Conservation (phyloP, 202 grass and related monocot genomes). For the Digitaria exilis region DNA sequence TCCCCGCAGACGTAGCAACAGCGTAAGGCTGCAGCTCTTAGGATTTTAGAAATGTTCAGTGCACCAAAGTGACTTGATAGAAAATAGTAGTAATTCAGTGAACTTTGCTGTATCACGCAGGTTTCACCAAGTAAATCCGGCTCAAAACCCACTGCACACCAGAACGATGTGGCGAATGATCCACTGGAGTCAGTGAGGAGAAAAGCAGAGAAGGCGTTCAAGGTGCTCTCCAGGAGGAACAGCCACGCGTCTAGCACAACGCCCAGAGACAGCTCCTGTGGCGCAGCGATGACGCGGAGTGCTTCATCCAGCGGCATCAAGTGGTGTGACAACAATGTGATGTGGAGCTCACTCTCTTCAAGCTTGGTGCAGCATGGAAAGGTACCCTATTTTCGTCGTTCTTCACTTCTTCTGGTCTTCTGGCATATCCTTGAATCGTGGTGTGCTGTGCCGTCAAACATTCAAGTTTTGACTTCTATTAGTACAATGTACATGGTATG, state of each 20-base stretch:
- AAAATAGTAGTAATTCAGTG: not conserved
- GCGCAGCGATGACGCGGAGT: constrained; percentile 14
- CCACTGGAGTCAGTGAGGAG: constrained; percentile 47
- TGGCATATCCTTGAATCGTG: no score
- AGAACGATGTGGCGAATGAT: constrained; percentile 39
- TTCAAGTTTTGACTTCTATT: no score
- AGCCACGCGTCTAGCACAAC: constrained; percentile 37
- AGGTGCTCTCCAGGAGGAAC: constrained; percentile 61
- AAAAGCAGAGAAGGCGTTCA: constrained; percentile 71
- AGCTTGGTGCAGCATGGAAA: constrained; percentile 68
- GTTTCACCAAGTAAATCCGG: constrained; percentile 61
- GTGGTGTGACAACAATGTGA: constrained; percentile 55
- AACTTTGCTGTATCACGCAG: constrained; percentile 7
- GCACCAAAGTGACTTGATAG: not conserved
- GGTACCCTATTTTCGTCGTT: constrained; percentile 33
- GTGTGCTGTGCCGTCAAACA: no score
- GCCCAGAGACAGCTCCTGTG: constrained; percentile 41
- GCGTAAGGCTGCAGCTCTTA: constrained; percentile 38
- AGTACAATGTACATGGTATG: no score
- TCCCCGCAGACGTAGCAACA: constrained; percentile 48
- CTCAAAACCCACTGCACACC: constrained; percentile 14
- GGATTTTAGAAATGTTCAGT: not conserved
- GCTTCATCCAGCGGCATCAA: constrained; percentile 43
- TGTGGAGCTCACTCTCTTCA: constrained; percentile 63
- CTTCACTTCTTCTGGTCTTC: no score